Conservation (phyloP, 2,329 filamentous ascomycete genomes). For the Paraphoma sp. region DNA sequence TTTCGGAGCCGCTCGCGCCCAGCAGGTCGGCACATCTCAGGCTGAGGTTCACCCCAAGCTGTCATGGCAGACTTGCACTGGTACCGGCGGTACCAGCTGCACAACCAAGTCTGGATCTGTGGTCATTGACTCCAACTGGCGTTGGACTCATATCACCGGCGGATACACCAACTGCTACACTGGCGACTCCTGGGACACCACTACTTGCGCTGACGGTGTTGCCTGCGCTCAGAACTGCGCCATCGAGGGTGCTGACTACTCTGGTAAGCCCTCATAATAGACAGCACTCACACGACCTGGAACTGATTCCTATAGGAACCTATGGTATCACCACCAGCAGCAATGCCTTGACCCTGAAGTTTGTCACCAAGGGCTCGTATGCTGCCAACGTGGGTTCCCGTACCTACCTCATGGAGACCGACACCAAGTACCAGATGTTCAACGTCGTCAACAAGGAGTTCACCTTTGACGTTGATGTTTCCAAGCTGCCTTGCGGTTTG, state of each 20-base stretch:
- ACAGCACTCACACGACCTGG: background rate
- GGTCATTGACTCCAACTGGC: slow-evolving; percentile 58
- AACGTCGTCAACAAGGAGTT: slow-evolving; percentile 51
- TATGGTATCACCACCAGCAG: slow-evolving; percentile 61
- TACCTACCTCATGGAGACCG: slow-evolving; percentile 51
- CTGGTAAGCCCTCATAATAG: slow-evolving; percentile 24
- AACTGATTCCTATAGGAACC: slow-evolving; percentile 30
- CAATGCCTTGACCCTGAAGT: slow-evolving; percentile 61
- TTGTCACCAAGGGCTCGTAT: slow-evolving; percentile 61
- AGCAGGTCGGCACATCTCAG: slow-evolving; percentile 50
- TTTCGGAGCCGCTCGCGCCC: slow-evolving; percentile 48
- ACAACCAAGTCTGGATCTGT: slow-evolving; percentile 45
- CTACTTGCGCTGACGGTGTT: slow-evolving; percentile 48
- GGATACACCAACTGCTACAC: slow-evolving; percentile 59
- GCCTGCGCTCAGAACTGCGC: slow-evolving; percentile 51
- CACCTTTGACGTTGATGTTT: slow-evolving; percentile 57
- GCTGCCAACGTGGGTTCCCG: slow-evolving; percentile 51
- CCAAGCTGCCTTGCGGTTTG: slow-evolving; percentile 70
- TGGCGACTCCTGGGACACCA: slow-evolving; percentile 52
- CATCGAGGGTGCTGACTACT: slow-evolving; percentile 53
- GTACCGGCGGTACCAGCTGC: slow-evolving; percentile 48
- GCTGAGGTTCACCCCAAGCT: slow-evolving; percentile 52
- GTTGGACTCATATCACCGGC: slow-evolving; percentile 54
- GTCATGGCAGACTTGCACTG: slow-evolving; percentile 49
- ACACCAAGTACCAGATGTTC: slow-evolving; percentile 52